A percentile compares a stretch with the other conserved stretches of the same genome.
phyloP scores from a whole-genome alignment of 768 basidiomycete genomes.

The Russula griseocarnosa region DNA sequence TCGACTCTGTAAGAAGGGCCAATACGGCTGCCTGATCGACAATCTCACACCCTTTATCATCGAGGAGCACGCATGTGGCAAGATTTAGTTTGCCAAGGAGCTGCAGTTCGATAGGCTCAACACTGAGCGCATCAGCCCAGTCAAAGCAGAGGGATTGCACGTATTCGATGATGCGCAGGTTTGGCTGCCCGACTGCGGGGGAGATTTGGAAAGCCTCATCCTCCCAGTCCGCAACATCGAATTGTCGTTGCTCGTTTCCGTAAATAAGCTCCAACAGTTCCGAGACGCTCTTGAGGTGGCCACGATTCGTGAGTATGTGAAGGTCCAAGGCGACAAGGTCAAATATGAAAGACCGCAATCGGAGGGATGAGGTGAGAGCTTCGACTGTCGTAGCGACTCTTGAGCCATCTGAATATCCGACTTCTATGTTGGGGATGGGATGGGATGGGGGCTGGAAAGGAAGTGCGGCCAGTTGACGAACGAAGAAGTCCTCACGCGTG shows the following conservation, averaged over 20 bases:
- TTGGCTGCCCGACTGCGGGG: conserved; percentile 74
- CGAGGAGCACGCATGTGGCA: conserved; percentile 61
- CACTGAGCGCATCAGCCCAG: conserved; percentile 74
- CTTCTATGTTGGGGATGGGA: conserved; percentile 51
- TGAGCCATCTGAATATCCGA: conserved; percentile 68
- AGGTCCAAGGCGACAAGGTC: conserved; percentile 85
- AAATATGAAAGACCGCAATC: conserved; percentile 77
- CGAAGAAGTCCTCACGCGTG: conserved; percentile 85
- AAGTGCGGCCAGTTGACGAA: conserved; percentile 73
- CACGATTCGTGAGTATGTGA: conserved; percentile 76
- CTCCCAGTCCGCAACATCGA: conserved; percentile 44
- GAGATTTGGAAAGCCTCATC: conserved; percentile 55
- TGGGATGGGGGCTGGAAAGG: conserved; percentile 59
- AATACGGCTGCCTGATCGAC: conserved; percentile 72
- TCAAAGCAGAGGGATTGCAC: conserved; percentile 83
- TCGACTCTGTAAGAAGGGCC: conserved; percentile 59
- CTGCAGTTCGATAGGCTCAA: conserved; percentile 54
- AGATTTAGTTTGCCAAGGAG: conserved; percentile 66
- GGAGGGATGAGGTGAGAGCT: conserved; percentile 70
- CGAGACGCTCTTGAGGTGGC: conserved; percentile 65
- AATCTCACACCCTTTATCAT: conserved; percentile 73
- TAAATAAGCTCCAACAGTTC: conserved; percentile 82
- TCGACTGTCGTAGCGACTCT: conserved; percentile 64
- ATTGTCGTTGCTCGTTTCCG: conserved; percentile 50
- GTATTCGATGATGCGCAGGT: conserved; percentile 82